Evolutionary conservation across 768 basidiomycete species (phyloP).

Genomic region (Boletus rufocinnamomeus): DNA sequence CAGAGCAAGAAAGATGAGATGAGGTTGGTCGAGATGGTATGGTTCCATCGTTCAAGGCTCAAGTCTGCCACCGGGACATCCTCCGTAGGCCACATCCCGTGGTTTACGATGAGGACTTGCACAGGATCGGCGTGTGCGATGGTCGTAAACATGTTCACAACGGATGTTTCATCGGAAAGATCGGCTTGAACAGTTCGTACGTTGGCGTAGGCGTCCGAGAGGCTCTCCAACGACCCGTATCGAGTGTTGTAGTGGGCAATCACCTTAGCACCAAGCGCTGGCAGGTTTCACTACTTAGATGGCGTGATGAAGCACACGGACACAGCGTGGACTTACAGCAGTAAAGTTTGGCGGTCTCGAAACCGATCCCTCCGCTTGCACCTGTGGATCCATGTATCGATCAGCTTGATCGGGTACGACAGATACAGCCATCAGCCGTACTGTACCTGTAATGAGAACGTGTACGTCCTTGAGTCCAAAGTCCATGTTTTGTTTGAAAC

Average conservation of each 20-base stretch:
- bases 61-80: constrained; percentile 55
- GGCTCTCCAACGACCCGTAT: constrained; percentile 40
- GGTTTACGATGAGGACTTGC: constrained; percentile 62
- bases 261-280: constrained; percentile 71
- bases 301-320: neutral
- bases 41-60: constrained; percentile 63
- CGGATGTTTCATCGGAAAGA: constrained; percentile 57
- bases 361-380: constrained; percentile 75
- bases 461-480: constrained; percentile 60
- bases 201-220: constrained; percentile 40
- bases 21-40: constrained; percentile 61
- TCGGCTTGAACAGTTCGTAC: constrained; percentile 52
- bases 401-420: neutral
- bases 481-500: constrained; percentile 42
- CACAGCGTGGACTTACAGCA: constrained; percentile 42
- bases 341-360: constrained; percentile 59
- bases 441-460: constrained; percentile 65
- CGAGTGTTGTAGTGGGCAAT: constrained; percentile 72
- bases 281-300: neutral
- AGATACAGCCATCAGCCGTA: neutral
- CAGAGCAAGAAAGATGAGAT: constrained; percentile 68
- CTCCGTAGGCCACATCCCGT: constrained; percentile 52
- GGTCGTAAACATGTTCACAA: constrained; percentile 49
- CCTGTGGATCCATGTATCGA: constrained; percentile 40
- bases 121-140: constrained; percentile 46